Evolutionary conservation across 805 yeast genomes (phyloP), one percentile per base, ranked within the genome.

Genomic region (Lachancea fermentati): DNA sequence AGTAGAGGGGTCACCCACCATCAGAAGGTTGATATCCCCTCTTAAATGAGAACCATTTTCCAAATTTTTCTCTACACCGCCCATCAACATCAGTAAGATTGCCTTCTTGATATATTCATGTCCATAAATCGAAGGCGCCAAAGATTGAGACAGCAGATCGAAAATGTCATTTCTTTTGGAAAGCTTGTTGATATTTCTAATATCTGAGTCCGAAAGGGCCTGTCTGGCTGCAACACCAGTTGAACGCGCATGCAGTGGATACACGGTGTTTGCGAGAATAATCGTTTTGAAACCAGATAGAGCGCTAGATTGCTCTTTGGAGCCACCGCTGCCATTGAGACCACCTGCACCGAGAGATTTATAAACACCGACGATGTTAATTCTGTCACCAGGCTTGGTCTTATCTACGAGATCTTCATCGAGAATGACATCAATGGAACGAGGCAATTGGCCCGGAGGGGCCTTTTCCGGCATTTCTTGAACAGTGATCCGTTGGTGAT

Each of bases 1-100:
- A 13, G 98, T 93, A 6, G 97, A 87, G 11, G 98, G 98, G 63
- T 93, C 98, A 67, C 98, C 98, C 30, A 93, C 97, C 95, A 93
- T 85, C 38, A 93, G 71, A 41, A 93, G 72, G 59, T 93, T 93
- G 60, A 93, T 91, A 66, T 93, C 98, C 69, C 98, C 98, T 72
- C 98, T 83, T 56, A 93, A 78, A 66, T 93, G 97, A 4, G 97
- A 83, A 6, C 98, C 98, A 55, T 91, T 91, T 33, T 80, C 91
- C 53, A 93, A 70, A 62, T 91, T 91, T 65, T 91, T 91, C 55
- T 93, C 97, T 29, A 81, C 80, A 59, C 98, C 98, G 38, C 97
- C 97, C 42, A 93, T 67, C 41, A 93, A 68, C 94, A 88, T 85
- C 43, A 93, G 71, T 39, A 93, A 66, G 30, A 93, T 89, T 0